Base-by-base conservation (phyloP, 495 filamentous ascomycete genomes). In the Corynascus novoguineensis region DNA sequence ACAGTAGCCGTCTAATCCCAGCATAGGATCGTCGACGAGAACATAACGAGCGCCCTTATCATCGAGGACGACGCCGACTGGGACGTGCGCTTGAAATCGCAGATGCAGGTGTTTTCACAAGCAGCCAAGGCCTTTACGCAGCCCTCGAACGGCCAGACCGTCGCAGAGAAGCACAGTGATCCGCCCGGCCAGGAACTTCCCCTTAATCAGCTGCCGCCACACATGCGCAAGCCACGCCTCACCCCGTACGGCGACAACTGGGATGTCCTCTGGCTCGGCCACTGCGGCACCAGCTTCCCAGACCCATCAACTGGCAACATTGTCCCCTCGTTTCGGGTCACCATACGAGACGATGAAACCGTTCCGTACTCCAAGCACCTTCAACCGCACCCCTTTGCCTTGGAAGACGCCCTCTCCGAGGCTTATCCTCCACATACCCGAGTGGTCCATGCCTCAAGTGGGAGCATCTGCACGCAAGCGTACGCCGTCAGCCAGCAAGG, bases 11-110 rank as follows among this genome's bases (percentile, higher is more conserved):
- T 41, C 37, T 41, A 8, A 41, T n/a, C 21, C 7, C 15, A 17
- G n/a, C 6, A 3, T 45, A 74, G 63, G 3, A 58, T 77, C 8
- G 53, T 75, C 28, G 45, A 66, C 19, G 41, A 66, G 8, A 70
- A 74, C 38, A 32, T 78, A 10, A 63, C 62, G 15, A 76, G 66
- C 22, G 76, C 76, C 2, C 58, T 80, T 2, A 75, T 80, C 24
- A 52, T 79, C 7, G 78, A 80, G 53, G 78, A 79, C 53, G 78
- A 80, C 46, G 66, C 74, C 5, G 77, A 80, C 51, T 80, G 77
- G 78, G 76, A 79, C 41, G 44, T 78, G 1, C 65, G 72, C 1
- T 44, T 80, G 14, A 76, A 76, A 29, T 38, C 53, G 0, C 78
- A 78, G 57, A 62, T 79, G n/a, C 60, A 67, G 29, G 57, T 68